These are phyloP conservation scores for Nakataea oryzae DNA, from an alignment of 2,329 filamentous ascomycete genomes.

Conservation along the genomic window DNA sequence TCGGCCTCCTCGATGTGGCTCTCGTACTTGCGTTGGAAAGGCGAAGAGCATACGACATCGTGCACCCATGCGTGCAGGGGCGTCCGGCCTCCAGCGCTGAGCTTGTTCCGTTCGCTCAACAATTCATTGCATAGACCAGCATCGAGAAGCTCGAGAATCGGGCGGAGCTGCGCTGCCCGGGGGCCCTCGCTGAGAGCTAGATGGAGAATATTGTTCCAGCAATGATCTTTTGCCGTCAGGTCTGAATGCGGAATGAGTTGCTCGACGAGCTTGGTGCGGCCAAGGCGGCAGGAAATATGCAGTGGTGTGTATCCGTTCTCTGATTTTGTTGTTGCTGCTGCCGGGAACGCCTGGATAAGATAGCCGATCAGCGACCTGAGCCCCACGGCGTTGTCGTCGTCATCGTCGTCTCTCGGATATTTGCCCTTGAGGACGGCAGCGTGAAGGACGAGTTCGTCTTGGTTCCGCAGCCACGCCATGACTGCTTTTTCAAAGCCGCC, in stretches of 20 bases:
- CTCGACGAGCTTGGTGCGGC: slow-evolving; percentile 42
- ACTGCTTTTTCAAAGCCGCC: slow-evolving; percentile 56
- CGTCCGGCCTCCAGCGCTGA: slow-evolving; percentile 39
- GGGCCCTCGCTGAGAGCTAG: slow-evolving; percentile 28
- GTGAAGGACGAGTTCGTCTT: slow-evolving; percentile 54
- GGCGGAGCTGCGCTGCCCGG: slow-evolving; percentile 23
- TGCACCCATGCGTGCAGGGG: slow-evolving; percentile 53
- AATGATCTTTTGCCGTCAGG: slow-evolving; percentile 49
- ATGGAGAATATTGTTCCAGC: slow-evolving; percentile 60
- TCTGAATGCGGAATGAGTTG: slow-evolving; percentile 58
- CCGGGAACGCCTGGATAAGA: slow-evolving; percentile 50
- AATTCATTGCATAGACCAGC: slow-evolving; percentile 43
- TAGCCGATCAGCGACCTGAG: slow-evolving; percentile 44
- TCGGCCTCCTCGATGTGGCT: slow-evolving; percentile 21
- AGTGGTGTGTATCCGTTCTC: slow-evolving; percentile 54
- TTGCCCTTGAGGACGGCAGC: slow-evolving; percentile 45
- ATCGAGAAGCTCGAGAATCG: slow-evolving; percentile 49
- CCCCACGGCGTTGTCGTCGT: no score
- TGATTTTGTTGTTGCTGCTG: slow-evolving; percentile 51
- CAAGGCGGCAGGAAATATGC: slow-evolving; percentile 50
- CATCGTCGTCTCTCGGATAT: slow-evolving; percentile 18
- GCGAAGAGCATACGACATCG: not conserved
- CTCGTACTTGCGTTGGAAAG: slow-evolving; percentile 11
- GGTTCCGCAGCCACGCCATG: slow-evolving; percentile 47
- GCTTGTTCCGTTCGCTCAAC: slow-evolving; percentile 45